phyloP scores from a whole-genome alignment of 108 stramenopile species.

The Skeletonema tropicum region DNA sequence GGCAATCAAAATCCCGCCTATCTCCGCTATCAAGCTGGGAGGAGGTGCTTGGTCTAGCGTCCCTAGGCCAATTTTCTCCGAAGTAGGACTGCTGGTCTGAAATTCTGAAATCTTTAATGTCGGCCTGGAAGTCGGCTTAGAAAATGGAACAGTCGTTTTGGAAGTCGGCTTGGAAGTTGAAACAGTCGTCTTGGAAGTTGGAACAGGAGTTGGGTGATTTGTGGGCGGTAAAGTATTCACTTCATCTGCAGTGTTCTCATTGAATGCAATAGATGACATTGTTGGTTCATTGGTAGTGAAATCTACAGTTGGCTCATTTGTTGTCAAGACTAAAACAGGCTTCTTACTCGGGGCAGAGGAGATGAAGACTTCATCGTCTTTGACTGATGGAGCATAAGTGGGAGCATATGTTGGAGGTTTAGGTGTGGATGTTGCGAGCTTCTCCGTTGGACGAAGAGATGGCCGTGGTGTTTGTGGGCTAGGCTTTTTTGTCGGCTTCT shows the following conservation, averaged over 20 bases:
- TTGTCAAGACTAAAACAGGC: not conserved
- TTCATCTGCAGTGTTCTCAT: not conserved
- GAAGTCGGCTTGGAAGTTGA: not conserved
- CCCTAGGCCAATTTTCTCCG: not conserved
- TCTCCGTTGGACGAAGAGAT: not conserved
- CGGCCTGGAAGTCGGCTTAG: not conserved
- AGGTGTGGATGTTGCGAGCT: not conserved
- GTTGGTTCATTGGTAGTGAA: not conserved
- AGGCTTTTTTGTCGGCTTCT: slow-evolving; percentile 2
- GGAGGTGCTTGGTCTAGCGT: slow-evolving; percentile 18
- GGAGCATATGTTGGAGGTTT: not conserved
- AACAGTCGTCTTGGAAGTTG: slow-evolving; percentile 20
- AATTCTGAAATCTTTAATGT: not conserved
- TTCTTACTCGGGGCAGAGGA: not conserved
- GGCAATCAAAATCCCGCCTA: slow-evolving; percentile 29
- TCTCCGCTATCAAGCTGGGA: slow-evolving; percentile 13
- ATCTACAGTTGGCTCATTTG: not conserved
- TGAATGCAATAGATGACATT: not conserved
- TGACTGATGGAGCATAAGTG: not conserved
- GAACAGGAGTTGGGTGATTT: slow-evolving; percentile 4
- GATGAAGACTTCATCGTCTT: not conserved
- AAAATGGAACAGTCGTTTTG: not conserved
- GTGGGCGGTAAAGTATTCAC: not conserved
- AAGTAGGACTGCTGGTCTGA: not conserved
- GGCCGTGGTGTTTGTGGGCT: not conserved